Evolutionary conservation across 805 yeast species (phyloP).

Genomic region (Yarrowia sp.): DNA sequence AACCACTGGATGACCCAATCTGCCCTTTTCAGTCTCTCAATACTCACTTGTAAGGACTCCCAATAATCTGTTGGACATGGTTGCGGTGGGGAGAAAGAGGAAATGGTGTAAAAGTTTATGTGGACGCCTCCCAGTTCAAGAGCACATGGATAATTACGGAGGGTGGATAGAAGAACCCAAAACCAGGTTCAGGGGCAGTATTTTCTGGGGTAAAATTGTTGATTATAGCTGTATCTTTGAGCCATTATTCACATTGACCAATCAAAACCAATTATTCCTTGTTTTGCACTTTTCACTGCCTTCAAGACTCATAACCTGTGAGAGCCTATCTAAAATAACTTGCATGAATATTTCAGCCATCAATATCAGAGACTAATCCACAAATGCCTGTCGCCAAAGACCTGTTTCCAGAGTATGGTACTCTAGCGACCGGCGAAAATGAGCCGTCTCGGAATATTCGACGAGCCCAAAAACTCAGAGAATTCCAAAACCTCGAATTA

Average conservation of each 20-base stretch:
- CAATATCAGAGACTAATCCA: background rate
- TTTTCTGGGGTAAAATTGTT: background rate
- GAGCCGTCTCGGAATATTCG: slow-evolving; percentile 1
- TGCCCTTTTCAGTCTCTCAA: background rate
- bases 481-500: slow-evolving; percentile 21
- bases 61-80: slow-evolving; percentile 25
- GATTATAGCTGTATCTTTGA: no score
- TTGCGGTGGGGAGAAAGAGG: slow-evolving; percentile 21
- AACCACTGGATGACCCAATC: background rate
- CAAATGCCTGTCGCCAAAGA: slow-evolving; percentile 3
- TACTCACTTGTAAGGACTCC: slow-evolving; percentile 25
- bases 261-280: background rate
- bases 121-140: slow-evolving; percentile 24
- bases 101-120: slow-evolving; percentile 21
- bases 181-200: background rate
- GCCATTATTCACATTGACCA: background rate
- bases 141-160: background rate
- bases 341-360: background rate
- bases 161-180: background rate
- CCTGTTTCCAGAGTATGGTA: slow-evolving; percentile 18
- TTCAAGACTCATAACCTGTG: background rate
- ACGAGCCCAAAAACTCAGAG: slow-evolving; percentile 14
- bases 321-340: background rate
- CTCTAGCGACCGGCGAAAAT: slow-evolving; percentile 6
- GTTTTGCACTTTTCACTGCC: background rate